These are phyloP conservation scores for Candida quercuum DNA, from an alignment of 805 yeast genomes.

Conservation along the genomic window DNA sequence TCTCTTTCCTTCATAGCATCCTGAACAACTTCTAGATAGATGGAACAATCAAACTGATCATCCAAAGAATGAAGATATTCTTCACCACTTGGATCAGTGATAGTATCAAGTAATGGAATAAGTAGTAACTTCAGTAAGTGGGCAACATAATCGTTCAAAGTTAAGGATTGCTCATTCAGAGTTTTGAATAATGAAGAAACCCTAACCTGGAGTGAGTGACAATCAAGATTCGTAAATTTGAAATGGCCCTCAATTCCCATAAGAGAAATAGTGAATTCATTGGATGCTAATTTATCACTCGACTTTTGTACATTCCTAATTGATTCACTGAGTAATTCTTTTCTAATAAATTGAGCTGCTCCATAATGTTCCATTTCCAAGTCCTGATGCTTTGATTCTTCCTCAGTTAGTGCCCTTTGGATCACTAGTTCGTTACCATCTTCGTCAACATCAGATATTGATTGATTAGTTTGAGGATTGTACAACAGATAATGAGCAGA, in stretches of 20 bases:
- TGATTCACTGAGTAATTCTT: constrained; percentile 38
- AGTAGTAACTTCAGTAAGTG: constrained; percentile 38
- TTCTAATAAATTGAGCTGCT: constrained; percentile 58
- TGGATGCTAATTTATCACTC: constrained; percentile 4
- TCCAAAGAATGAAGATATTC: constrained; percentile 74
- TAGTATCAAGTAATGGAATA: constrained; percentile 47
- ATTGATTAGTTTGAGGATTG: constrained; percentile 23
- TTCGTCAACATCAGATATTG: constrained; percentile 12
- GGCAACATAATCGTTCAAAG: constrained; percentile 47
- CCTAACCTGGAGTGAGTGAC: no score
- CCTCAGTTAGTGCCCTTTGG: constrained; percentile 18
- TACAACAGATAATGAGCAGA: constrained; percentile 60
- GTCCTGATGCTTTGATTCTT: constrained; percentile 33
- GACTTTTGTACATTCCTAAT: constrained; percentile 15
- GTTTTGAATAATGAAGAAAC: background rate
- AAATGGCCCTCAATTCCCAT: background rate
- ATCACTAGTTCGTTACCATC: no score
- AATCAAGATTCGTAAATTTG: background rate
- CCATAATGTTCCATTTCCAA: constrained; percentile 50
- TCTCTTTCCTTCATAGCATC: constrained; percentile 41
- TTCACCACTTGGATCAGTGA: constrained; percentile 35
- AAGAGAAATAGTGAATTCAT: background rate
- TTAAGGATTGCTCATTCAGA: constrained; percentile 47
- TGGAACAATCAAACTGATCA: constrained; percentile 67
- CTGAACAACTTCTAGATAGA: constrained; percentile 51